Conservation (phyloP, 352 stramenopile genomes). For the Blastocystis sp. region DNA sequence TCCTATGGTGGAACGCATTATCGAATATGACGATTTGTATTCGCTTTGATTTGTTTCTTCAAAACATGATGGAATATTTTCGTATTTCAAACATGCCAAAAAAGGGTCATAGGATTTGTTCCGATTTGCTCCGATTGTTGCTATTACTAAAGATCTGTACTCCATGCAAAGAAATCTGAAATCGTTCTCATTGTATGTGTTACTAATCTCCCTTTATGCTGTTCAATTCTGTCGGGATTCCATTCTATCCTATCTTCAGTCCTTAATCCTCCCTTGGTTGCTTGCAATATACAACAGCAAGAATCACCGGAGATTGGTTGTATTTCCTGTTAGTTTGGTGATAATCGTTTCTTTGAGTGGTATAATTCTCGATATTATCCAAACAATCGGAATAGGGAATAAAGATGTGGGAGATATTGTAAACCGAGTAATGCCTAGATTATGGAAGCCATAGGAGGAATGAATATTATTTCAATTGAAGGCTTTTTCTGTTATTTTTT, state of each 20-base stretch:
- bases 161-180: background rate
- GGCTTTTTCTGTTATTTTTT: background rate
- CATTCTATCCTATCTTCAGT: background rate
- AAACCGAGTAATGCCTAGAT: background rate
- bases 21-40: background rate
- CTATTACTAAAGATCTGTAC: background rate
- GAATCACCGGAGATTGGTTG: background rate
- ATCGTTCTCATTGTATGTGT: background rate
- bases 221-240: background rate
- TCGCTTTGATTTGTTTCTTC: constrained; percentile 17
- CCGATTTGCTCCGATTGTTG: background rate
- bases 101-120: background rate
- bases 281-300: background rate
- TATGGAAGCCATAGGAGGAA: background rate
- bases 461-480: background rate
- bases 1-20: background rate
- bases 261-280: background rate
- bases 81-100: background rate
- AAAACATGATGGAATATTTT: background rate
- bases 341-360: background rate
- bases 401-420: background rate
- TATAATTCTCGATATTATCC: background rate
- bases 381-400: background rate
- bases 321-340: background rate
- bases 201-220: background rate